Conservation (phyloP, 139 green algal genomes). For the Closterium sp. region DNA sequence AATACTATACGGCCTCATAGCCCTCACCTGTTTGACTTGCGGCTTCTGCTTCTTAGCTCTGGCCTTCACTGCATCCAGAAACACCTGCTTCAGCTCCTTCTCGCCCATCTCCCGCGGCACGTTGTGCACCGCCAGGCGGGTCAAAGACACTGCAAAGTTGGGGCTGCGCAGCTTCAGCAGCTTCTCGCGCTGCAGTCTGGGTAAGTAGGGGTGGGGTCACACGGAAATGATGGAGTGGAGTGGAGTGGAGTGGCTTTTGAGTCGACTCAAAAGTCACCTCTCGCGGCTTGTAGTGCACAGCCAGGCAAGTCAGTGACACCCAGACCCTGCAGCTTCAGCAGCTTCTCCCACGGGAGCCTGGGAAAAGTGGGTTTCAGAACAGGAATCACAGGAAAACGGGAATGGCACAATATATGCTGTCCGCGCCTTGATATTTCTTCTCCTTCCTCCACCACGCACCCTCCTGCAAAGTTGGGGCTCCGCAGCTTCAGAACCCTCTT, state of each 20-base stretch:
- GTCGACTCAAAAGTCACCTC: slow-evolving; percentile 27
- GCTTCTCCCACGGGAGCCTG: too few relatives aligned
- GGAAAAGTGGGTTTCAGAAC: too few relatives aligned
- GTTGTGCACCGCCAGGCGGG: slow-evolving; percentile 82
- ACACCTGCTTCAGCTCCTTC: slow-evolving; percentile 60
- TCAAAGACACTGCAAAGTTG: slow-evolving; percentile 86
- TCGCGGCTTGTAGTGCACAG: slow-evolving; percentile 79
- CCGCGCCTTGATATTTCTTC: too few relatives aligned
- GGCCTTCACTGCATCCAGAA: slow-evolving; percentile 70
- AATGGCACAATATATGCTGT: too few relatives aligned
- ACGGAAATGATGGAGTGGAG: too few relatives aligned
- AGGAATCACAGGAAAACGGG: too few relatives aligned
- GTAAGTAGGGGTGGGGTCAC: too few relatives aligned
- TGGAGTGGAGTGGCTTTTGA: too few relatives aligned
- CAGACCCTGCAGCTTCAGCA: too few relatives aligned
- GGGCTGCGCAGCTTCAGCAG: slow-evolving; percentile 82
- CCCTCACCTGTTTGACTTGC: slow-evolving; percentile 55
- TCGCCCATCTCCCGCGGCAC: slow-evolving; percentile 71
- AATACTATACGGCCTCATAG: neutral
- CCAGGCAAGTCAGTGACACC: slow-evolving; percentile 78
- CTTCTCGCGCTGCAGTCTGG: slow-evolving; percentile 66
- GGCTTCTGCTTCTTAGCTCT: slow-evolving; percentile 79
- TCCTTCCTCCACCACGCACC: too few relatives aligned
- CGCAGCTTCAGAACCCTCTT: slow-evolving; percentile 80
- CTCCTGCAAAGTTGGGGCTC: slow-evolving; percentile 89